Evolutionary conservation across 441 rosid genomes (phyloP).

Genomic region (Aleurites moluccanus): DNA sequence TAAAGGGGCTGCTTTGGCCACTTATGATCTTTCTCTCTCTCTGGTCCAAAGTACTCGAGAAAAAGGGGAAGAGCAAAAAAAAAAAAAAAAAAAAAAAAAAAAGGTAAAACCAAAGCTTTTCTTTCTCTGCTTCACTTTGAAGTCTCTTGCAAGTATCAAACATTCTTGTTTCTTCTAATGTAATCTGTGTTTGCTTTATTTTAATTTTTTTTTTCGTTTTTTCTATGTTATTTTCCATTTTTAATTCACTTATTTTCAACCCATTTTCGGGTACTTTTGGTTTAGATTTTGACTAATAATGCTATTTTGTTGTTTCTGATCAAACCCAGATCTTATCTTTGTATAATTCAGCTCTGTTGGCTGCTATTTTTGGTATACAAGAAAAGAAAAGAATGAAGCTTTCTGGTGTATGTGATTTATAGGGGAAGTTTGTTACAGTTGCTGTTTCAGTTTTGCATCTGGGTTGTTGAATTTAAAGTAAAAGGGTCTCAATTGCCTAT

Average conservation of each 20-base stretch:
- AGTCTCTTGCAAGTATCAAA: slow-evolving; percentile 26
- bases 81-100: background rate
- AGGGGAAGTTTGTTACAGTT: slow-evolving; percentile 12
- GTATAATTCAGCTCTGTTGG: slow-evolving; percentile 16
- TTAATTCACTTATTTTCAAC: background rate
- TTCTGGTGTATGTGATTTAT: slow-evolving; percentile 21
- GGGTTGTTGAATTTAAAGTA: slow-evolving; percentile 28
- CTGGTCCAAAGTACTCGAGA: slow-evolving; percentile 12
- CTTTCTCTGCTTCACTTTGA: slow-evolving; percentile 14
- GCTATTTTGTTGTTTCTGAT: slow-evolving; percentile 27
- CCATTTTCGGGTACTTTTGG: background rate
- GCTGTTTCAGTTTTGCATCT: slow-evolving; percentile 23
- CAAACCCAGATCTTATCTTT: slow-evolving; percentile 30
- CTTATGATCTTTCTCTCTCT: slow-evolving; percentile 9
- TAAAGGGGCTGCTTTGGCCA: slow-evolving; percentile 21
- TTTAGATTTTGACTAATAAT: slow-evolving; percentile 5
- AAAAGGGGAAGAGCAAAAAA: background rate
- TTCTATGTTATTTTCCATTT: background rate
- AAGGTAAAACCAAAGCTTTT: slow-evolving; percentile 7
- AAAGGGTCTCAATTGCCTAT: slow-evolving; percentile 15
- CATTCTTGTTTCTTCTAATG: background rate
- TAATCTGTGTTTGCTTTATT: slow-evolving; percentile 17
- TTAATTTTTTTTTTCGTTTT: background rate
- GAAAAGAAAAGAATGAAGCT: background rate
- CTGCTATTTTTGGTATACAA: background rate